phyloP scores from a whole-genome alignment of 2,329 filamentous ascomycete species.

The Botryotinia globosa region DNA sequence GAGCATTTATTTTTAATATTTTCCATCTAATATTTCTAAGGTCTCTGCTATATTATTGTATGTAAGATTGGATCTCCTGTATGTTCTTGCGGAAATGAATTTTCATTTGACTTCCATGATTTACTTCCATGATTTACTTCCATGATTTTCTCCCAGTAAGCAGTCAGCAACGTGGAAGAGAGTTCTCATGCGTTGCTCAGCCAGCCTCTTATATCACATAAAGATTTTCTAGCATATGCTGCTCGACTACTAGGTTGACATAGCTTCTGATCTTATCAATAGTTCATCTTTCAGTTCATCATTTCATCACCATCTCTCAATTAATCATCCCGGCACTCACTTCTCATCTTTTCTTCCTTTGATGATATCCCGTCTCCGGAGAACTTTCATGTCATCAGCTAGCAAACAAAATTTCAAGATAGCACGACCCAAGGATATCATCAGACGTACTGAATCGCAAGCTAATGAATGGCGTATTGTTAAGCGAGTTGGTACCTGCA shows the following conservation, averaged over 20 bases:
- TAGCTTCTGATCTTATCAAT: neutral
- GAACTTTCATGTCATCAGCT: neutral
- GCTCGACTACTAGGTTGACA: neutral
- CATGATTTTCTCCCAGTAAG: too few relatives aligned
- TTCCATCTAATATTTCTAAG: neutral
- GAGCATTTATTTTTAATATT: neutral
- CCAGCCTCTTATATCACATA: neutral
- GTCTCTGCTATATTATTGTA: neutral
- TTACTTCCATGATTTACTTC: too few relatives aligned
- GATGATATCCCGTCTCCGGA: neutral
- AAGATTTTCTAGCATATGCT: neutral
- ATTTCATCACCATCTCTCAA: neutral
- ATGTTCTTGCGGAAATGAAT: neutral
- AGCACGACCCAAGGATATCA: neutral
- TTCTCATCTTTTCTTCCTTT: neutral
- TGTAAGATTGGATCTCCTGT: accelerated
- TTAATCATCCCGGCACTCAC: neutral
- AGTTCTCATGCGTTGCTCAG: neutral
- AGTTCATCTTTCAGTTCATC: neutral
- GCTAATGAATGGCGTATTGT: neutral
- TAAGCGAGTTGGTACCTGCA: neutral
- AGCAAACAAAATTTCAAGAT: neutral
- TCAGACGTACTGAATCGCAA: neutral
- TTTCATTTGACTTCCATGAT: too few relatives aligned
- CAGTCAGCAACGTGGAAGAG: neutral